A percentile compares a stretch with the other conserved stretches of the same genome.
These are phyloP conservation scores for Amaranthus tricolor DNA, from an alignment of 179 eudicot genomes.

Conservation along the genomic window DNA sequence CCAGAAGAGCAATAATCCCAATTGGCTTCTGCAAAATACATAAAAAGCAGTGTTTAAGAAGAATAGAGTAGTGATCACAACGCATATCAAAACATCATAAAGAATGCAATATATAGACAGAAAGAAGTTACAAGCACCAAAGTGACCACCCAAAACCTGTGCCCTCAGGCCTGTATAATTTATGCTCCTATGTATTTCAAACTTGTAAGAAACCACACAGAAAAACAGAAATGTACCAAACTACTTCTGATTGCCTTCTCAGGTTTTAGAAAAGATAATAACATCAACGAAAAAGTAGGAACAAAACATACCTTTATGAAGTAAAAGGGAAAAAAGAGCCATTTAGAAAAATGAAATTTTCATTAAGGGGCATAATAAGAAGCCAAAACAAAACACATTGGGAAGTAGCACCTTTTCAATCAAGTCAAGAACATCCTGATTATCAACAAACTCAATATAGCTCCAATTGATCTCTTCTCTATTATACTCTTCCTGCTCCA, in stretches of 20 bases:
- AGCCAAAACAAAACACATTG: background rate
- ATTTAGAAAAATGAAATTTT: background rate
- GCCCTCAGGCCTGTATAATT: background rate
- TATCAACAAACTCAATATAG: constrained; percentile 92
- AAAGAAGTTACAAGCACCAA: background rate
- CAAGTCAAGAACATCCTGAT: constrained; percentile 94
- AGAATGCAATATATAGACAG: background rate
- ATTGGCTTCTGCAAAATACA: constrained; percentile 79
- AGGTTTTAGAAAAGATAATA: background rate
- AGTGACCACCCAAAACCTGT: background rate
- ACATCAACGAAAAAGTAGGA: background rate
- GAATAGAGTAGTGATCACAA: background rate
- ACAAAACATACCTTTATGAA: background rate
- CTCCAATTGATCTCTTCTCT: constrained; percentile 96
- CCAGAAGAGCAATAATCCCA: constrained; percentile 87
- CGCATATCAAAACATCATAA: background rate
- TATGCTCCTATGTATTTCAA: background rate
- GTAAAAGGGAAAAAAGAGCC: background rate
- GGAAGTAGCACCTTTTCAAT: constrained; percentile 75
- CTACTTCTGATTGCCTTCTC: background rate
- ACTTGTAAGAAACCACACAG: background rate
- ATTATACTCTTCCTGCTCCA: constrained; percentile 98
- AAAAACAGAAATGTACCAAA: background rate
- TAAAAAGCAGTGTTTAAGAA: background rate
- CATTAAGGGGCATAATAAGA: constrained; percentile 1